Evolutionary conservation across 2,329 filamentous ascomycete genomes (phyloP).

Genomic region (Lojkania enalia): DNA sequence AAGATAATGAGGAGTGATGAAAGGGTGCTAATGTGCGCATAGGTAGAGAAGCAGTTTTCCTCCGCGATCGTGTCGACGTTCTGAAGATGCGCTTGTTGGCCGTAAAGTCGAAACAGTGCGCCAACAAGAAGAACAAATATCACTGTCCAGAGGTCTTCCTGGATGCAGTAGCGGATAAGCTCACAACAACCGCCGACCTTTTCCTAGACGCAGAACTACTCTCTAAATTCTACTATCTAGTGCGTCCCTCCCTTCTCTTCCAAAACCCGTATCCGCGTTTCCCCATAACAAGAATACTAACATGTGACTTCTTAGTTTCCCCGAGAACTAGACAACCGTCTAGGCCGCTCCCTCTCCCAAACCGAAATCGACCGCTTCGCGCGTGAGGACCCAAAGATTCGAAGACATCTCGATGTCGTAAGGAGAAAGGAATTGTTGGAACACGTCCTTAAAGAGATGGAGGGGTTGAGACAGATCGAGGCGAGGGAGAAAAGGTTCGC

Average conservation of each 20-base stretch:
- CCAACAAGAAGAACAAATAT: conserved; percentile 84
- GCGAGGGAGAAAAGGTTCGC: conserved; percentile 65
- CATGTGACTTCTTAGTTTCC: conserved; percentile 63
- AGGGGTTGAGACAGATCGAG: conserved; percentile 82
- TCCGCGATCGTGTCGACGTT: conserved; percentile 86
- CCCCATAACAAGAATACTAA: neutral
- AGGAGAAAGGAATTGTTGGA: conserved; percentile 89
- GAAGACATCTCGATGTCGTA: conserved; percentile 88
- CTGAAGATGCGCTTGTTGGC: conserved; percentile 88
- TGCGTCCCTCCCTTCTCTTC: conserved; percentile 25
- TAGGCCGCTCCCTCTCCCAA: conserved; percentile 77
- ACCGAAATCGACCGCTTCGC: conserved; percentile 88
- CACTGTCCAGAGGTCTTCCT: conserved; percentile 96
- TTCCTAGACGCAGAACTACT: conserved; percentile 97
- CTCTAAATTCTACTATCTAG: conserved; percentile 94
- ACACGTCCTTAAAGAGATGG: conserved; percentile 93
- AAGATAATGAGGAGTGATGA: neutral
- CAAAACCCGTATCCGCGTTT: too few relatives aligned
- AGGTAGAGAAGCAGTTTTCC: conserved; percentile 93
- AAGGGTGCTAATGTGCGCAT: conserved; percentile 14
- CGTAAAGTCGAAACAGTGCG: conserved; percentile 88
- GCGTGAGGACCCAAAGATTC: conserved; percentile 87
- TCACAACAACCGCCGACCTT: conserved; percentile 91
- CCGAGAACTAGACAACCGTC: conserved; percentile 81
- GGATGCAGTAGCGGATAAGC: conserved; percentile 93